Conservation (phyloP, 2,329 filamentous ascomycete genomes). For the Cladosporium sp. region DNA sequence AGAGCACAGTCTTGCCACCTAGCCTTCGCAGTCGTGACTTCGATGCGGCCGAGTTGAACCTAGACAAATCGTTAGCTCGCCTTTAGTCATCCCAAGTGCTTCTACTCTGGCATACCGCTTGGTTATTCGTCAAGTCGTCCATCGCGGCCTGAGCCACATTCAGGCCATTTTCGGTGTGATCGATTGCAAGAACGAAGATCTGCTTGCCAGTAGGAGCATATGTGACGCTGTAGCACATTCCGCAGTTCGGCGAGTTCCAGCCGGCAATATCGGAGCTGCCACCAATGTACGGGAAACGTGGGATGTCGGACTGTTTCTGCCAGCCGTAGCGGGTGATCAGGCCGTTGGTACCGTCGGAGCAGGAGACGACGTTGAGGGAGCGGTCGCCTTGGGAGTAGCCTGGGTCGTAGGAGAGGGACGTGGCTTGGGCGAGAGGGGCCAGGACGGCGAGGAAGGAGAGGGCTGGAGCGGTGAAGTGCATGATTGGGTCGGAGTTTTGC, state of each 20-base stretch:
- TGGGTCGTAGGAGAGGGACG: conserved; percentile 59
- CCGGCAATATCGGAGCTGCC: conserved; percentile 45
- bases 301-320: conserved; percentile 39
- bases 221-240: conserved; percentile 49
- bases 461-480: conserved; percentile 35
- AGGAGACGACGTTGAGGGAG: conserved; percentile 56
- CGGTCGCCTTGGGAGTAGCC: conserved; percentile 62
- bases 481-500: conserved; percentile 6
- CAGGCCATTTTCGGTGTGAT: conserved; percentile 45
- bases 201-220: conserved; percentile 40
- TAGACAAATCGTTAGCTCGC: background rate
- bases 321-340: conserved; percentile 59
- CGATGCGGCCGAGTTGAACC: conserved; percentile 33
- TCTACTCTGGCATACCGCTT: conserved; percentile 30
- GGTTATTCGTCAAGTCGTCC: conserved; percentile 45
- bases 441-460: conserved; percentile 32
- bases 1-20: conserved; percentile 34
- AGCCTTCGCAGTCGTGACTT: conserved; percentile 37
- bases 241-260: conserved; percentile 48
- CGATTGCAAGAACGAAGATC: conserved; percentile 49
- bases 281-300: conserved; percentile 47
- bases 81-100: background rate
- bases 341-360: conserved; percentile 65
- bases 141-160: conserved; percentile 48
- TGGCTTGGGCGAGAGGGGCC: conserved; percentile 13